Conservation (phyloP, 2,329 filamentous ascomycete genomes). For the Ceratocystis papillata region DNA sequence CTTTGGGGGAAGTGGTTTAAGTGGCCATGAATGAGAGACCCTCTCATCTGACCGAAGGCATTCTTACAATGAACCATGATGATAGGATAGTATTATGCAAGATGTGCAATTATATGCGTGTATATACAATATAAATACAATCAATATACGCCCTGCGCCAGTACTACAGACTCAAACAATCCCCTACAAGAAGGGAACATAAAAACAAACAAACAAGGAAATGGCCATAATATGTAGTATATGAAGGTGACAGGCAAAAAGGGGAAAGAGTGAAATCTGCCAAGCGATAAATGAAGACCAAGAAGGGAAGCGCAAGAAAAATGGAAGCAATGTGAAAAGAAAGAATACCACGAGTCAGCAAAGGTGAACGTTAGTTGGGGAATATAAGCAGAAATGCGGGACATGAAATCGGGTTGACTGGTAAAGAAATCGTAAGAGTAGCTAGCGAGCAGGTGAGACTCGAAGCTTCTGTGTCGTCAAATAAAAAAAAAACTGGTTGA, state of each 20-base stretch:
- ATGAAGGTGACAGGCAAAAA: neutral
- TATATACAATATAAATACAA: constrained; percentile 1
- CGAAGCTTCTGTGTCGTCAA: neutral
- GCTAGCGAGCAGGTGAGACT: neutral
- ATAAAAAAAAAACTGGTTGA: constrained; percentile 15
- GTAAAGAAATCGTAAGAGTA: constrained; percentile 12
- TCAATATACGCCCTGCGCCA: neutral
- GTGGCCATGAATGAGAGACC: too few relatives aligned
- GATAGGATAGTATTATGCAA: neutral
- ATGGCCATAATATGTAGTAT: neutral
- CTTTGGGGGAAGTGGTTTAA: too few relatives aligned
- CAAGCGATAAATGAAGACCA: neutral
- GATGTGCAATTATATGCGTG: neutral
- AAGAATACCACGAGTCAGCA: neutral
- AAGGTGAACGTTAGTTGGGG: neutral
- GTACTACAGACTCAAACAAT: neutral
- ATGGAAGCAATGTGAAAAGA: neutral
- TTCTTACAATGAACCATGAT: neutral
- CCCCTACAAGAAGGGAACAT: neutral
- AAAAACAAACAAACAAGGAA: neutral
- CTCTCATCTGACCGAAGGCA: too few relatives aligned
- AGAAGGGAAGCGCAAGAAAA: too few relatives aligned
- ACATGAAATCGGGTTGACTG: neutral
- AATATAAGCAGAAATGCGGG: constrained; percentile 1
- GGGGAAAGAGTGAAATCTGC: neutral